These are phyloP conservation scores for Myxozyma udenii DNA, from an alignment of 805 yeast species.

Conservation along the genomic window DNA sequence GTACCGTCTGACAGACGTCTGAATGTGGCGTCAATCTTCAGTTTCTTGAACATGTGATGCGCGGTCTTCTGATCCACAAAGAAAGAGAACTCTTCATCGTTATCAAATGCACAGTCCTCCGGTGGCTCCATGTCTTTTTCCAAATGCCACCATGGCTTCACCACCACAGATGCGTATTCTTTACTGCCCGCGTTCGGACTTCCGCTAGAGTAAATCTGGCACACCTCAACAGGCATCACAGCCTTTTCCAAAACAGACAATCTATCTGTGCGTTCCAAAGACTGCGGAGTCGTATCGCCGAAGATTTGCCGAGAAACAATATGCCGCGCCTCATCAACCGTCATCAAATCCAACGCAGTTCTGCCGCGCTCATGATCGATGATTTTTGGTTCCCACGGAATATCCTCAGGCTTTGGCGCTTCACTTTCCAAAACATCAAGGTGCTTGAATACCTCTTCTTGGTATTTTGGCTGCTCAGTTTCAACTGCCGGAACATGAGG, in stretches of 20 bases:
- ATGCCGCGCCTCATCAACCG: background rate
- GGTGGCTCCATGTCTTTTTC: background rate
- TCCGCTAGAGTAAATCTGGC: background rate
- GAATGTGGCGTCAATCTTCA: constrained; percentile 3
- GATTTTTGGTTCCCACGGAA: background rate
- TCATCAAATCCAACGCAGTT: background rate
- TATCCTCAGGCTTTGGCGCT: background rate
- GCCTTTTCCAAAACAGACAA: background rate
- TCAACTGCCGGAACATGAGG: background rate
- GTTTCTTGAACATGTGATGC: background rate
- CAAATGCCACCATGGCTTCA: constrained; percentile 8
- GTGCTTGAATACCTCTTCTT: background rate
- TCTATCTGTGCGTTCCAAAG: background rate
- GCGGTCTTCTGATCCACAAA: background rate
- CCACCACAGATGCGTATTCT: background rate
- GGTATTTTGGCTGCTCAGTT: background rate
- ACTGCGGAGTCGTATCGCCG: background rate
- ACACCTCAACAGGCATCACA: constrained; percentile 4
- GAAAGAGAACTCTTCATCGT: background rate
- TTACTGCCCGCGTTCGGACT: background rate
- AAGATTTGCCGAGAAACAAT: background rate
- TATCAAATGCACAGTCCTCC: constrained; percentile 1
- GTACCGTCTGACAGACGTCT: constrained; percentile 3
- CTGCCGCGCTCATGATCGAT: background rate
- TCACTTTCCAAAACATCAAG: background rate